A percentile compares a stretch with the other conserved stretches of the same genome.
Evolutionary conservation across 2,329 filamentous ascomycete genomes (phyloP).

Genomic region (Alternaria gaisen): DNA sequence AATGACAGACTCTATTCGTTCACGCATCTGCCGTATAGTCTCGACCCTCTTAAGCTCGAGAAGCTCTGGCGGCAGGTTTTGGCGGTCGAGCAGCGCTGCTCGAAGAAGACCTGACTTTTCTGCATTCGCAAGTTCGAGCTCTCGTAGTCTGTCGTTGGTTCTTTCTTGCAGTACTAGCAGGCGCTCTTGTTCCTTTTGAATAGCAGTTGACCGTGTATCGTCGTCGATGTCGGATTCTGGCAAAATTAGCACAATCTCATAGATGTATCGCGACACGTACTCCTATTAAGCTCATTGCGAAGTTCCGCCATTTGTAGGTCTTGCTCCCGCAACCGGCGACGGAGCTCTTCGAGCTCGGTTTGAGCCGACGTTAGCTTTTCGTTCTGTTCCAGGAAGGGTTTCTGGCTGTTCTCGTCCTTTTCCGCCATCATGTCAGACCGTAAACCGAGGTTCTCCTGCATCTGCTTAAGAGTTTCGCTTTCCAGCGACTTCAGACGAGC

Average conservation of each 20-base stretch:
- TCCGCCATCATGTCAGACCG: slow-evolving; percentile 49
- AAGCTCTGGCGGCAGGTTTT: slow-evolving; percentile 45
- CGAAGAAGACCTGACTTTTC: slow-evolving; percentile 48
- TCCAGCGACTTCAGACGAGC: slow-evolving; percentile 50
- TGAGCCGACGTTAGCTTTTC: slow-evolving; percentile 49
- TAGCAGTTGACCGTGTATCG: slow-evolving; percentile 37
- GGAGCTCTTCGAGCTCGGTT: slow-evolving; percentile 47
- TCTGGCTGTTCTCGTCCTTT: slow-evolving; percentile 48
- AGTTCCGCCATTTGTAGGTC: slow-evolving; percentile 49
- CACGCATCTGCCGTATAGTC: slow-evolving; percentile 43
- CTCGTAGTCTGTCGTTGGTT: slow-evolving; percentile 45
- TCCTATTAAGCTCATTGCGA: slow-evolving; percentile 48
- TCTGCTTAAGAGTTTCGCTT: slow-evolving; percentile 52
- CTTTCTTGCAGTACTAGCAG: slow-evolving; percentile 46
- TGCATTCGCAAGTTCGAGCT: slow-evolving; percentile 48
- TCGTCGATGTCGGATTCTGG: slow-evolving; percentile 43
- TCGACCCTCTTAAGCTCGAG: slow-evolving; percentile 45
- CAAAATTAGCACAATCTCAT: slow-evolving; percentile 3
- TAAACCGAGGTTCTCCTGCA: slow-evolving; percentile 52
- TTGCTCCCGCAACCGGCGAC: slow-evolving; percentile 45
- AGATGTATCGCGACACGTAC: slow-evolving; percentile 17
- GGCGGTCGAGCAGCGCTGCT: slow-evolving; percentile 44
- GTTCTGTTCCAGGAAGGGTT: slow-evolving; percentile 52
- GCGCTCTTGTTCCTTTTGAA: slow-evolving; percentile 49
- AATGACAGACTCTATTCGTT: slow-evolving; percentile 45